Percentiles rank a stretch among this genome's conserved stretches.
Evolutionary conservation across 2,329 filamentous ascomycete species (phyloP).

Genomic region (Pezicula neosporulosa): DNA sequence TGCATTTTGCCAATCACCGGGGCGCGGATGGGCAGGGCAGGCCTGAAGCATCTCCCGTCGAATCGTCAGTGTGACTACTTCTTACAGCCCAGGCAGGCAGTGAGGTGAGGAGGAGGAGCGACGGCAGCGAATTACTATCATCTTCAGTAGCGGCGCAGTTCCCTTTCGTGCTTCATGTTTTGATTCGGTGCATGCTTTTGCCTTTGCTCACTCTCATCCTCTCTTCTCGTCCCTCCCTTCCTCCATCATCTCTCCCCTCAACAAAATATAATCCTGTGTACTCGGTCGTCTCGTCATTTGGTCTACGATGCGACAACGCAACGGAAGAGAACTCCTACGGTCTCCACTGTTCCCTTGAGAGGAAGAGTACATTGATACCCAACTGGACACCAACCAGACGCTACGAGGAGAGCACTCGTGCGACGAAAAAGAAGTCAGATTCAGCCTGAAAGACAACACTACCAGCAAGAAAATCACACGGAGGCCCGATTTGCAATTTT

Average conservation of each 20-base stretch:
- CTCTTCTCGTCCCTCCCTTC: neutral
- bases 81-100: too few relatives aligned
- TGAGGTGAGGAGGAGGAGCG: too few relatives aligned
- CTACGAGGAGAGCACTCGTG: neutral
- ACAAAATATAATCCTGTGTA: neutral
- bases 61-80: too few relatives aligned
- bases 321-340: neutral
- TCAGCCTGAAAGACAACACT: constrained; percentile 1
- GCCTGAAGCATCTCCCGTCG: too few relatives aligned
- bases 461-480: neutral
- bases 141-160: neutral
- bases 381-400: neutral
- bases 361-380: neutral
- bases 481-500: neutral
- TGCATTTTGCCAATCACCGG: too few relatives aligned
- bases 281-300: neutral
- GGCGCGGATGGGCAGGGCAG: too few relatives aligned
- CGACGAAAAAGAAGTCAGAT: neutral
- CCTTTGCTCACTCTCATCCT: neutral
- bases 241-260: neutral
- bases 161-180: neutral
- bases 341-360: constrained; percentile 1
- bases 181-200: neutral
- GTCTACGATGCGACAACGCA: neutral
- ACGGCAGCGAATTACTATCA: too few relatives aligned